These are phyloP conservation scores for Chaetomiaceae sp. DNA, from an alignment of 2,329 filamentous ascomycete species.

Conservation along the genomic window DNA sequence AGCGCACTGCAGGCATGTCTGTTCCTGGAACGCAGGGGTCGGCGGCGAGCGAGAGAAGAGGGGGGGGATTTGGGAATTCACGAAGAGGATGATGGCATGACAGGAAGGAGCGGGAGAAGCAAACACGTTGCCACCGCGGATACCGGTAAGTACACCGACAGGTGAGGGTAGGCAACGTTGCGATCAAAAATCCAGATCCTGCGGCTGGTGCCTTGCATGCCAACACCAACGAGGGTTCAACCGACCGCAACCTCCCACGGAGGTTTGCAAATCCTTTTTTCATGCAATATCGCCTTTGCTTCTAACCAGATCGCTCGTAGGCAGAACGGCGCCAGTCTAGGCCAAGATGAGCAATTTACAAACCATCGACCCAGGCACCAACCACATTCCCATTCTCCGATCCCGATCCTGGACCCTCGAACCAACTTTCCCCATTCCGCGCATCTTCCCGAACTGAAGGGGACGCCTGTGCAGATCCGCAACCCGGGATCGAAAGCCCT, in stretches of 20 bases:
- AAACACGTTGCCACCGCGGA: background rate
- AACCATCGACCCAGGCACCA: background rate
- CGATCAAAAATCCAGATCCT: background rate
- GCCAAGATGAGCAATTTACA: background rate
- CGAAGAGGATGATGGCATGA: background rate
- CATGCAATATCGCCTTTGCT: background rate
- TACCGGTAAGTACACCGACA: background rate
- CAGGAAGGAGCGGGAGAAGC: background rate
- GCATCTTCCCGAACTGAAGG: constrained; percentile 5
- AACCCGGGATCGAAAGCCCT: background rate
- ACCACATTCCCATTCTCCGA: background rate
- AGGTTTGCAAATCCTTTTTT: constrained; percentile 9
- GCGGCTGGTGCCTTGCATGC: constrained; percentile 3
- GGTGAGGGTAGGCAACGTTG: constrained; percentile 5
- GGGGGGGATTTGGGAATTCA: no score
- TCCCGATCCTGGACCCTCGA: background rate
- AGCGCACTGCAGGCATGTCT: background rate
- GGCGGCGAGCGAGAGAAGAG: no score
- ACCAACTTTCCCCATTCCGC: constrained; percentile 7
- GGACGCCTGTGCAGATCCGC: background rate
- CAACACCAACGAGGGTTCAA: background rate
- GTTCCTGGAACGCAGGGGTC: background rate
- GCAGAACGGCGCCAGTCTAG: background rate
- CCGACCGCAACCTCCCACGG: background rate
- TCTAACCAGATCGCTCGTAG: background rate